Conservation (phyloP, 2,329 filamentous ascomycete genomes). For the Phialocephala sp. region DNA sequence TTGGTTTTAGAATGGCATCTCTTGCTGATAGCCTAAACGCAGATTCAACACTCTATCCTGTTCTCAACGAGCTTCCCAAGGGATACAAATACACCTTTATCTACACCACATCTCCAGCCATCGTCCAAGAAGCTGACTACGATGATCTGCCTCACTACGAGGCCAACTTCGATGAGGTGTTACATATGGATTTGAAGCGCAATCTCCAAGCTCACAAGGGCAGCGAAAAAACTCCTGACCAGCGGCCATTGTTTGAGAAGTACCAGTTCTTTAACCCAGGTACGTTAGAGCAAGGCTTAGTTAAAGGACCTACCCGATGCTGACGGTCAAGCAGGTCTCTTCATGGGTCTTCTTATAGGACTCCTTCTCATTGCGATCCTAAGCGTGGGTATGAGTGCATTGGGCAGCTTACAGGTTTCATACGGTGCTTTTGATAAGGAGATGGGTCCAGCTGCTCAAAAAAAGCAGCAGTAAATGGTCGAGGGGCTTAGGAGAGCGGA, state of each 20-base stretch:
- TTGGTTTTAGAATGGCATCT: background rate
- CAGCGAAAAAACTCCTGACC: conserved; percentile 54
- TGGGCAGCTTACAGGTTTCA: conserved; percentile 83
- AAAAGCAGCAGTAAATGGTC: conserved; percentile 66
- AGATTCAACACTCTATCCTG: conserved; percentile 33
- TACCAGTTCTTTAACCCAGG: conserved; percentile 95
- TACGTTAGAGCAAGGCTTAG: conserved; percentile 49
- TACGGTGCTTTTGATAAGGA: conserved; percentile 98
- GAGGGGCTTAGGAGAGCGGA: background rate
- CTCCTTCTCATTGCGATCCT: conserved; percentile 79
- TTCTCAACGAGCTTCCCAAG: conserved; percentile 45
- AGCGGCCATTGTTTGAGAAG: conserved; percentile 77
- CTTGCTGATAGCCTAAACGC: conserved; percentile 1
- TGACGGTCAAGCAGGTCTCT: conserved; percentile 66
- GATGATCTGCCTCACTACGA: conserved; percentile 56
- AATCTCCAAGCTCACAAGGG: conserved; percentile 42
- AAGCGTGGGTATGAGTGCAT: conserved; percentile 75
- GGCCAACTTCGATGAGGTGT: conserved; percentile 63
- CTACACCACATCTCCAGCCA: conserved; percentile 69
- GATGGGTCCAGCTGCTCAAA: conserved; percentile 86
- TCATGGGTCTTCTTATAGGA: conserved; percentile 79
- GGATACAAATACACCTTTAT: conserved; percentile 71
- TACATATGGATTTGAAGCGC: conserved; percentile 79
- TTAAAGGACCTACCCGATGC: background rate
- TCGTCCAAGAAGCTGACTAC: background rate